Evolutionary conservation across 768 basidiomycete genomes (phyloP).

Genomic region (Lactarius evosmus): DNA sequence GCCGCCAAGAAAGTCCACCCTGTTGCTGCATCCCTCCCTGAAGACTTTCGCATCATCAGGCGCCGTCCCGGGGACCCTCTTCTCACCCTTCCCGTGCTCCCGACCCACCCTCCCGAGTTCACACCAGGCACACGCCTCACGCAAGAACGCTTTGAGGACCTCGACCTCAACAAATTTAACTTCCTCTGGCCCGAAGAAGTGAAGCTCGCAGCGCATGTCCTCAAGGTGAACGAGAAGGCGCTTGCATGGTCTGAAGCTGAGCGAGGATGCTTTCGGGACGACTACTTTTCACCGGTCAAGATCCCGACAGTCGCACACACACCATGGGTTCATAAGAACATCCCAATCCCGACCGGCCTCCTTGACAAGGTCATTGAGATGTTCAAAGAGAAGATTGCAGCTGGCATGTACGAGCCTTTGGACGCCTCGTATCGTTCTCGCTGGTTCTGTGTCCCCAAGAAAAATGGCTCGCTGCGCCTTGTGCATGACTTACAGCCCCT

Average conservation of each 20-base stretch:
- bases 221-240: no score
- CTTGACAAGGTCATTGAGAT: background rate
- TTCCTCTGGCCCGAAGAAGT: background rate
- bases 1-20: background rate
- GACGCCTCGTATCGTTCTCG: background rate
- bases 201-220: no score
- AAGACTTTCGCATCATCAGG: background rate
- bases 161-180: background rate
- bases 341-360: no score
- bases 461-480: conserved; percentile 20
- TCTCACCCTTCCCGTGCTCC: background rate
- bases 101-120: background rate
- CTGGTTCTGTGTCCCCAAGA: background rate
- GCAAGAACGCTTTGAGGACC: background rate
- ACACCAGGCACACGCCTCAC: background rate
- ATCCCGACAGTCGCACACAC: background rate
- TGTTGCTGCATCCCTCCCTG: background rate
- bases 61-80: background rate
- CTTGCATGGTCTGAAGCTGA: no score
- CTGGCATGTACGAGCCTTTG: conserved; percentile 33
- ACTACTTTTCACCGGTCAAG: background rate
- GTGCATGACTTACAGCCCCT: conserved; percentile 32
- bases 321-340: no score
- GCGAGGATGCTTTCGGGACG: no score
- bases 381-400: no score